These are phyloP conservation scores for Strobilomyces dryophilus DNA, from an alignment of 768 basidiomycete species.

Conservation along the genomic window DNA sequence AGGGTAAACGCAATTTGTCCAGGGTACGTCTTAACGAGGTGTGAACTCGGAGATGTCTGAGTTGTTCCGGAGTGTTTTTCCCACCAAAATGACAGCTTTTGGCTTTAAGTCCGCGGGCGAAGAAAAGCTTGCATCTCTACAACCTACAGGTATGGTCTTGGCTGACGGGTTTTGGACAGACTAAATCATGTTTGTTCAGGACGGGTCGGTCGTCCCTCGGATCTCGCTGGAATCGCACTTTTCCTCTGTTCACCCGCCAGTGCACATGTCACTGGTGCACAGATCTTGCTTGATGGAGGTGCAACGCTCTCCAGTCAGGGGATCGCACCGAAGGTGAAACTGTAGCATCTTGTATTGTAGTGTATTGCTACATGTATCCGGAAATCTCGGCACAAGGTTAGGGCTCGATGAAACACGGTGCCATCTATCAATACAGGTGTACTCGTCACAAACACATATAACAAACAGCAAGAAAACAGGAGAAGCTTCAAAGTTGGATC, in stretches of 20 bases:
- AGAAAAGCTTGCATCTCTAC: constrained; percentile 44
- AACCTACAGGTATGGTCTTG: constrained; percentile 57
- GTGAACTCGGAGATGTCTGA: not conserved
- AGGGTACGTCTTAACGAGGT: constrained; percentile 44
- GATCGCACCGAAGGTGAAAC: constrained; percentile 23
- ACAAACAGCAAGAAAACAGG: not conserved
- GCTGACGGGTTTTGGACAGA: not conserved
- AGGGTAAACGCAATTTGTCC: constrained; percentile 85
- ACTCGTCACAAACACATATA: not conserved
- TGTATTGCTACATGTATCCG: not conserved
- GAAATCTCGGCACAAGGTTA: not conserved
- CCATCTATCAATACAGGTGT: constrained; percentile 2
- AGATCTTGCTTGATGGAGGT: constrained; percentile 72
- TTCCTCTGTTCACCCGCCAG: constrained; percentile 70
- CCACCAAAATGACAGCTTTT: constrained; percentile 81
- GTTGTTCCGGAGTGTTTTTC: constrained; percentile 51
- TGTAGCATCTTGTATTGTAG: constrained; percentile 11
- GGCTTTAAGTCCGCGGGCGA: constrained; percentile 56
- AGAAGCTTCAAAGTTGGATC: constrained; percentile 1
- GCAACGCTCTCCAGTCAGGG: constrained; percentile 18
- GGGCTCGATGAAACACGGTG: not conserved
- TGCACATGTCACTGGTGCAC: constrained; percentile 70
- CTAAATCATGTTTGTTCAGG: constrained; percentile 35
- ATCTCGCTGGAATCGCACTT: constrained; percentile 67
- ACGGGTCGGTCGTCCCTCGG: constrained; percentile 58